phyloP scores from a whole-genome alignment of 495 filamentous ascomycete species.

The Aspergillus nanangensis region DNA sequence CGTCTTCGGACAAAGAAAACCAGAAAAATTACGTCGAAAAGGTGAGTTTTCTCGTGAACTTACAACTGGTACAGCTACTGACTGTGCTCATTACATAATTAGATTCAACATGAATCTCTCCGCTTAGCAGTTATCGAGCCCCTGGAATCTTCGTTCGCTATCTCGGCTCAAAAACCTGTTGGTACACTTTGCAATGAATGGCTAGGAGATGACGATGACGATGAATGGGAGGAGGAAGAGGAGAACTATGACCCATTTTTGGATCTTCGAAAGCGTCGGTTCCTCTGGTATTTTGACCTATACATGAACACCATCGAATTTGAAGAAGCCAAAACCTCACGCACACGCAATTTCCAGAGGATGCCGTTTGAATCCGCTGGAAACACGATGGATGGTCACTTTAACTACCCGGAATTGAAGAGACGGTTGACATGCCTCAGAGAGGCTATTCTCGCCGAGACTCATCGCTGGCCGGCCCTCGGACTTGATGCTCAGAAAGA shows the following conservation, averaged over 20 bases:
- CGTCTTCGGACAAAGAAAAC: slow-evolving; percentile 63
- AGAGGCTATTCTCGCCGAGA: slow-evolving; percentile 66
- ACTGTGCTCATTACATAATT: not conserved
- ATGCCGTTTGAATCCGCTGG: slow-evolving; percentile 82
- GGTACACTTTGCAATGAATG: slow-evolving; percentile 35
- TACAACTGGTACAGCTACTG: not conserved
- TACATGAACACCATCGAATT: slow-evolving; percentile 68
- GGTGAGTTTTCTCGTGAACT: slow-evolving; percentile 37
- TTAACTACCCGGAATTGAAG: slow-evolving; percentile 75
- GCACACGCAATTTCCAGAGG: slow-evolving; percentile 57
- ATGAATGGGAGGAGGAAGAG: too few relatives aligned
- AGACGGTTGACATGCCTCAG: slow-evolving; percentile 62
- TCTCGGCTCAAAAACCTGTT: slow-evolving; percentile 49
- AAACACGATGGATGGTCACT: slow-evolving; percentile 85
- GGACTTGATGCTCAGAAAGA: slow-evolving; percentile 59
- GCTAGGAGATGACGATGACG: slow-evolving; percentile 46
- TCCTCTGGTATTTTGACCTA: slow-evolving; percentile 92
- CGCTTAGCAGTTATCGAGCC: slow-evolving; percentile 82
- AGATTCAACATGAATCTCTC: slow-evolving; percentile 91
- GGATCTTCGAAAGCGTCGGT: slow-evolving; percentile 86
- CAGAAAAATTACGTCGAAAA: slow-evolving; percentile 83
- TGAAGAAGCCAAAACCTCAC: slow-evolving; percentile 42
- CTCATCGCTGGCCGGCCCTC: slow-evolving; percentile 62
- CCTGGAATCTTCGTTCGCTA: slow-evolving; percentile 72
- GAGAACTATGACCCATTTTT: too few relatives aligned